Evolutionary conservation across 1,139 yeast species (phyloP), one percentile per base, ranked within the genome.

Genomic region (Pichia kudriavzevii): DNA sequence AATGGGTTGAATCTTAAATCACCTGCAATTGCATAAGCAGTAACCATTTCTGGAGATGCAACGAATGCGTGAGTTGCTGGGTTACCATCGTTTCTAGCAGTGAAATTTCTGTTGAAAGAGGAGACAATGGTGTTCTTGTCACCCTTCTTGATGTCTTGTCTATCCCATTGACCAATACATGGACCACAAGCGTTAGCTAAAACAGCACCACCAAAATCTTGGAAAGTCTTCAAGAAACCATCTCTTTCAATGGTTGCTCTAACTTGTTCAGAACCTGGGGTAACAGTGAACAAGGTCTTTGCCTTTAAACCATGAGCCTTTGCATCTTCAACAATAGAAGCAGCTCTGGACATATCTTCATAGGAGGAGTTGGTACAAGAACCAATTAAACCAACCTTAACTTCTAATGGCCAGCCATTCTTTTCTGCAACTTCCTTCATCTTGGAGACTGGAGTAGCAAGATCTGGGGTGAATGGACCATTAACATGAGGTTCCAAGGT

Each of bases 131-230:
- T 84, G 79, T 88, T 88, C 76, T 84, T 85, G 63, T 85, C 96
- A 68, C 96, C 96, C 79, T 87, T 91, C 74, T 83, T 75, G 63
- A 88, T 76, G 63, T 91, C 97, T 61, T 76, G 87, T 73, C 98
- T 84, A 64, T 91, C 97, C 98, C 98, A 91, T 75, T 91, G 98
- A 64, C 98, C 98, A 60, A 91, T 91, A 77, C 98, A 88, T 65
- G 98, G 98, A 64, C 98, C 98, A 75, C 98, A 88, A 47, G 98
- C 98, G 63, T 91, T 91, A 50, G 98, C 97, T 65, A 91, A 73
- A 45, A 91, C 95, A 46, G 80, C 72, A 69, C 95, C 97, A 58
- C 97, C 97, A 52, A 81, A 82, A 59, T 84, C 93, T 63, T 79
- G 77, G 67, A 91, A 87, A 53, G 88, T 80, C 59, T 81, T 68